phyloP scores from a whole-genome alignment of 2,329 filamentous ascomycete species.

The Penicillium glabrum region DNA sequence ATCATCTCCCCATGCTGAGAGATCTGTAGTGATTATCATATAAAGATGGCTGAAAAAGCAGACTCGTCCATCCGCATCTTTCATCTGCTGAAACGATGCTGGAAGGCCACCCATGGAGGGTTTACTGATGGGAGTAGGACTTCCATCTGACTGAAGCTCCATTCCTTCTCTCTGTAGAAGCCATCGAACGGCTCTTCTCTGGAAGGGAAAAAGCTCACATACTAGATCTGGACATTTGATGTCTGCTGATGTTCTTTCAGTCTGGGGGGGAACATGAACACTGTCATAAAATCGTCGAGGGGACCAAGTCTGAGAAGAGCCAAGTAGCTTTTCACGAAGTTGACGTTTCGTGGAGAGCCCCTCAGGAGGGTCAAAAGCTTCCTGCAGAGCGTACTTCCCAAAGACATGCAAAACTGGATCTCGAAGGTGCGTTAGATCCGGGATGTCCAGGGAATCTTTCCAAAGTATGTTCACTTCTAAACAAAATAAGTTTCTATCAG shows the following conservation, averaged over 20 bases:
- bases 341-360: not conserved
- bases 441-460: conserved; percentile 34
- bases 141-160: conserved; percentile 33
- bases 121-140: conserved; percentile 19
- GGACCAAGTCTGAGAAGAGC: conserved; percentile 24
- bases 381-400: conserved; percentile 29
- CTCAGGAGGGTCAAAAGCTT: conserved; percentile 11
- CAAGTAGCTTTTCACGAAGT: conserved; percentile 15
- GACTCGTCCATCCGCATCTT: conserved; percentile 37
- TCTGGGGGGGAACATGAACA: conserved; percentile 45
- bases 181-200: conserved; percentile 49
- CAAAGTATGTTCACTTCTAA: conserved; percentile 36
- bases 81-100: conserved; percentile 38
- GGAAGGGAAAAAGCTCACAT: conserved; percentile 50
- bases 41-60: conserved; percentile 46
- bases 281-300: conserved; percentile 49
- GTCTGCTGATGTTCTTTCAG: conserved; percentile 30
- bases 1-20: conserved; percentile 35
- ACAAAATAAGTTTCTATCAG: conserved; percentile 21
- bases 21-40: conserved; percentile 39
- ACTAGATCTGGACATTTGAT: conserved; percentile 36
- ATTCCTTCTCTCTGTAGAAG: conserved; percentile 46
- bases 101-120: conserved; percentile 26
- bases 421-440: conserved; percentile 18
- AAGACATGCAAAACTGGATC: conserved; percentile 23